Percentiles rank a stretch among this genome's conserved stretches.
These are phyloP conservation scores for Ophiocordyceps polyrhachis-furcata DNA, from an alignment of 2,329 filamentous ascomycete genomes.

Conservation along the genomic window DNA sequence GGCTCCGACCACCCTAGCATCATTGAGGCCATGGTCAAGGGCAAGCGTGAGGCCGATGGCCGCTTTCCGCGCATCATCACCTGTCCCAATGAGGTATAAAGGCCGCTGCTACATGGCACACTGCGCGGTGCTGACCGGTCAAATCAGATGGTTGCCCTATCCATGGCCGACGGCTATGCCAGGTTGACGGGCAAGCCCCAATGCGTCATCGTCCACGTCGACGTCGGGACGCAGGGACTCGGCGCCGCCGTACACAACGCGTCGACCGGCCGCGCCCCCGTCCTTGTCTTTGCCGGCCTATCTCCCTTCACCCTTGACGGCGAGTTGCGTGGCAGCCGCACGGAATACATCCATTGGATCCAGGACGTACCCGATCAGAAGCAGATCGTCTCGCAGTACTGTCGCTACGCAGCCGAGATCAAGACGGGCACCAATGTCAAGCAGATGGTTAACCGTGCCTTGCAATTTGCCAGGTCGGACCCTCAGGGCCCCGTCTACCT, in stretches of 20 bases:
- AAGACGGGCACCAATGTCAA: constrained; percentile 74
- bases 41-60: constrained; percentile 44
- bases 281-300: constrained; percentile 61
- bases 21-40: constrained; percentile 64
- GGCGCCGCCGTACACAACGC: constrained; percentile 67
- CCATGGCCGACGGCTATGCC: constrained; percentile 69
- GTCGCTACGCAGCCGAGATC: constrained; percentile 65
- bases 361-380: constrained; percentile 72
- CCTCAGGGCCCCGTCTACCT: constrained; percentile 70
- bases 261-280: constrained; percentile 52
- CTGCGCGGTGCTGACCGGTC: background rate
- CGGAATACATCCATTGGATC: constrained; percentile 76
- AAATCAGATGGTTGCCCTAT: constrained; percentile 63
- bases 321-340: constrained; percentile 57
- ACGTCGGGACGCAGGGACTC: constrained; percentile 65
- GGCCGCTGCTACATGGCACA: background rate
- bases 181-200: constrained; percentile 54
- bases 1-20: constrained; percentile 60
- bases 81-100: constrained; percentile 54
- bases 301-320: constrained; percentile 63
- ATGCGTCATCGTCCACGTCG: constrained; percentile 63
- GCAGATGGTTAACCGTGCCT: constrained; percentile 70
- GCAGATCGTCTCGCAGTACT: constrained; percentile 68
- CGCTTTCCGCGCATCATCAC: constrained; percentile 58
- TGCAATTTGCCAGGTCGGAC: constrained; percentile 63